Base-by-base conservation (phyloP, 768 basidiomycete genomes). In the Leccinum broughii region DNA sequence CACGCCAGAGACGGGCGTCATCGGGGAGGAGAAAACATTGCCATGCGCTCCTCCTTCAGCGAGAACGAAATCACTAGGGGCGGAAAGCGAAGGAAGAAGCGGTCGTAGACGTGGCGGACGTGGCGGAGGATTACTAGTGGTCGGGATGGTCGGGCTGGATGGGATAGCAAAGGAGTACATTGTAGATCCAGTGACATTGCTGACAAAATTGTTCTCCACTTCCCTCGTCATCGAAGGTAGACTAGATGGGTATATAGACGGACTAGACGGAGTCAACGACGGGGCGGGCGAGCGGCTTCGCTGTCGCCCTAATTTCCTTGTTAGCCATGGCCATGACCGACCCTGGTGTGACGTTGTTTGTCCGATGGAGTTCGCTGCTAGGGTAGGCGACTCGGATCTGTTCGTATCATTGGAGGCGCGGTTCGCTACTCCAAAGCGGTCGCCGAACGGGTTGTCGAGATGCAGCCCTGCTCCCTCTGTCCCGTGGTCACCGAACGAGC, bases 231-330 rank as follows among this genome's bases (percentile, higher is more conserved):
- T 62, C 11, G 72, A 71, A 26, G 80, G 78, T 22, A 83, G 66
- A 58, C 77, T 79, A 2, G 78, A 70, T 10, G 82, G 79, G 63
- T 83, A 82, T 35, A 83, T 77, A 13, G 84, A 83, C 46, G 83
- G 82, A 51, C 77, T 81, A n/a, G 81, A 82, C 49, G 76, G 78
- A 46, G 78, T 70, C 28, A 71, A 66, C 6, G 78, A 80, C 22
- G 13, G 11, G 34, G 34, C 34, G 13, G 34, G 34, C 34, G 34
- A 34, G 34, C 54, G 46, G 22, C 9, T n/a, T 66, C 28, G 56
- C 50, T 57, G 68, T 46, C 58, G 68, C 30, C 64, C 64, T 15
- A 37, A 15, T 37, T 37, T 37, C 15, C 13, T 37, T 54, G 61
- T 68, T 34, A 41, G 67, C 72, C 52, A 72, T 64, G 22, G 64